A percentile compares a stretch with the other conserved stretches of the same genome.
Evolutionary conservation across 225 moss, liverwort and hornwort species (phyloP).

Genomic region (Rhytidiadelphus loreus): DNA sequence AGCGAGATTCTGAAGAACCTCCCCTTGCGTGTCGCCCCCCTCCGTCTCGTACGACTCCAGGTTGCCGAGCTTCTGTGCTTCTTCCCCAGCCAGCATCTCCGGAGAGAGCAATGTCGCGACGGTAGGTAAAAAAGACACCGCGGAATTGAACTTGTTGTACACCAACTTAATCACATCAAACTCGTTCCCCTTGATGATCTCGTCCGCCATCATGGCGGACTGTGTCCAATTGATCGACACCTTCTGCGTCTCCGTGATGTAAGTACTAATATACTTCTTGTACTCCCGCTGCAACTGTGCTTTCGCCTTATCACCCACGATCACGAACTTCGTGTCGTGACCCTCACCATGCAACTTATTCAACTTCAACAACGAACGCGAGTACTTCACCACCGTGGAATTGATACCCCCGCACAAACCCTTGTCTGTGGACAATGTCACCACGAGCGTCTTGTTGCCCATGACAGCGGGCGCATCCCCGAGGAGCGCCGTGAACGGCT

Average conservation of each 20-base stretch:
- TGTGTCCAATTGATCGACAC: conserved; percentile 65
- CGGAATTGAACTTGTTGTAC: conserved; percentile 78
- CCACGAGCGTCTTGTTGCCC: conserved; percentile 60
- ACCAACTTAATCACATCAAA: conserved; percentile 85
- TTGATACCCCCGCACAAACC: conserved; percentile 98
- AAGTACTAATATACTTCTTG: conserved; percentile 53
- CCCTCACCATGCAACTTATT: conserved; percentile 21
- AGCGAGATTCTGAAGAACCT: conserved; percentile 77
- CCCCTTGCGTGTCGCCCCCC: conserved; percentile 57
- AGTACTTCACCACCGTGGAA: conserved; percentile 80
- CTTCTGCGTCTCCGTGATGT: conserved; percentile 82
- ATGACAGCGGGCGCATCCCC: conserved; percentile 60
- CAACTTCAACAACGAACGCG: conserved; percentile 62
- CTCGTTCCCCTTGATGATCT: conserved; percentile 75
- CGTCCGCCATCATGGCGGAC: conserved; percentile 79
- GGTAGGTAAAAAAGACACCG: conserved; percentile 72
- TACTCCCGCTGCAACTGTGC: conserved; percentile 68
- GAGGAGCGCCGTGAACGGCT: conserved; percentile 83
- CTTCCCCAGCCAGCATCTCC: conserved; percentile 47
- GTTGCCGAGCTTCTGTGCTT: conserved; percentile 42
- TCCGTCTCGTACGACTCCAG: conserved; percentile 63
- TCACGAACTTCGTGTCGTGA: conserved; percentile 46
- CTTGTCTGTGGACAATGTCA: conserved; percentile 75
- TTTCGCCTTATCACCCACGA: conserved; percentile 82
- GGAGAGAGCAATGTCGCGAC: conserved; percentile 82